These are phyloP conservation scores for Hibiscus trionum DNA, from an alignment of 345 rosid genomes.

Conservation along the genomic window DNA sequence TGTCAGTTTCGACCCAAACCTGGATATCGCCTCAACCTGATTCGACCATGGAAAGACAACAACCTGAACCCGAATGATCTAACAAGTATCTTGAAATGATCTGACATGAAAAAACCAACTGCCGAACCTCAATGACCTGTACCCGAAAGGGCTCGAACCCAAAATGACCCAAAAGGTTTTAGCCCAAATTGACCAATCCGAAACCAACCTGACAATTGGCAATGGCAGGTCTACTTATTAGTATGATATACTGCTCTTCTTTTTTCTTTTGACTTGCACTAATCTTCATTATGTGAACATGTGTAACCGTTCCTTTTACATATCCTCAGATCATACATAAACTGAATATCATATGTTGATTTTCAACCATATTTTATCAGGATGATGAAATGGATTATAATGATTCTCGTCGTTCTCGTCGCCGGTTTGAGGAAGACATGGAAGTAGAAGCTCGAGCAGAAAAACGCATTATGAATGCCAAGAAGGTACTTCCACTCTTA, in stretches of 20 bases:
- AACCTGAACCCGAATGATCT: neutral
- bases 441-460: constrained; percentile 92
- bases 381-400: constrained; percentile 82
- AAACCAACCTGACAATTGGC: neutral
- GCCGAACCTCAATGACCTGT: too few species aligned
- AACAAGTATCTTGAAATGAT: neutral
- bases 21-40: neutral
- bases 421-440: constrained; percentile 76
- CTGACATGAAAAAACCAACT: too few species aligned
- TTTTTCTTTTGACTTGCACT: neutral
- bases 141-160: too few species aligned
- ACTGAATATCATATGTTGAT: constrained; percentile 3
- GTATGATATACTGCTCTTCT: neutral
- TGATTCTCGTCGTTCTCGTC: constrained; percentile 69
- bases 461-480: constrained; percentile 82
- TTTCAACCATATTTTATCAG: constrained; percentile 30
- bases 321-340: neutral
- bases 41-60: neutral
- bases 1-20: neutral
- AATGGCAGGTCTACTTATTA: neutral
- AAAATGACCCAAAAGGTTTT: too few species aligned
- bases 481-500: constrained; percentile 54
- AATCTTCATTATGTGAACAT: neutral
- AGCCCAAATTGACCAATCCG: too few species aligned
- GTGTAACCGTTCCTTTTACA: neutral